A percentile compares a stretch with the other conserved stretches of the same genome.
Evolutionary conservation across 352 stramenopile genomes (phyloP).

Genomic region (Pythium monospermum): DNA sequence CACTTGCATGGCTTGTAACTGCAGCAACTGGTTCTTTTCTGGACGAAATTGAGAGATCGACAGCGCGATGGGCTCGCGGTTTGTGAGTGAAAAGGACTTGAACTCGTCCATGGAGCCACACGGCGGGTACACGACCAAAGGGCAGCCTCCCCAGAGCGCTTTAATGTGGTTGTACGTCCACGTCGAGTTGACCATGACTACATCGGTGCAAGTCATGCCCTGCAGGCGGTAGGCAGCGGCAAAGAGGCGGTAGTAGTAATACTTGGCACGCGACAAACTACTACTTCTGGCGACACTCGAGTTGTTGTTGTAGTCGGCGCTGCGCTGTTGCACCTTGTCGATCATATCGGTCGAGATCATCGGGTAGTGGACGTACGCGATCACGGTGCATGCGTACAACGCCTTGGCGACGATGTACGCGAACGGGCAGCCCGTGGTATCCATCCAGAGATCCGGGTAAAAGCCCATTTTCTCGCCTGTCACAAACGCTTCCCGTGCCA

Average conservation of each 20-base stretch:
- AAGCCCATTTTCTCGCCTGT: conserved; percentile 34
- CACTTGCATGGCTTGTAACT: conserved; percentile 88
- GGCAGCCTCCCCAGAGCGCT: conserved; percentile 84
- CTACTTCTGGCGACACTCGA: conserved; percentile 70
- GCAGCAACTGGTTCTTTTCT: conserved; percentile 98
- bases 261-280: conserved; percentile 88
- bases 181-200: conserved; percentile 97
- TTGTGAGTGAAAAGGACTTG: conserved; percentile 44
- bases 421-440: conserved; percentile 98
- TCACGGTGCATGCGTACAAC: conserved; percentile 80
- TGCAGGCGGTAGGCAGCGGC: conserved; percentile 87
- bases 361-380: conserved; percentile 98
- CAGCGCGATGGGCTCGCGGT: conserved; percentile 80
- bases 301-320: conserved; percentile 94
- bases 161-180: conserved; percentile 97
- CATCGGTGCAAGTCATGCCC: conserved; percentile 75
- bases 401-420: conserved; percentile 92
- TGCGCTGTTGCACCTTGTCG: conserved; percentile 85
- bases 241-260: conserved; percentile 96
- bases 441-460: conserved; percentile 91
- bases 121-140: conserved; percentile 92
- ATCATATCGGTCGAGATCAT: conserved; percentile 99
- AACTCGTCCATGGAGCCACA: conserved; percentile 90
- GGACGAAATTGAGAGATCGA: conserved; percentile 98
- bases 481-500: conserved; percentile 87